A percentile compares a stretch with the other conserved stretches of the same genome.
phyloP scores from a whole-genome alignment of 805 yeast genomes.

The Lipomyces anomalus region DNA sequence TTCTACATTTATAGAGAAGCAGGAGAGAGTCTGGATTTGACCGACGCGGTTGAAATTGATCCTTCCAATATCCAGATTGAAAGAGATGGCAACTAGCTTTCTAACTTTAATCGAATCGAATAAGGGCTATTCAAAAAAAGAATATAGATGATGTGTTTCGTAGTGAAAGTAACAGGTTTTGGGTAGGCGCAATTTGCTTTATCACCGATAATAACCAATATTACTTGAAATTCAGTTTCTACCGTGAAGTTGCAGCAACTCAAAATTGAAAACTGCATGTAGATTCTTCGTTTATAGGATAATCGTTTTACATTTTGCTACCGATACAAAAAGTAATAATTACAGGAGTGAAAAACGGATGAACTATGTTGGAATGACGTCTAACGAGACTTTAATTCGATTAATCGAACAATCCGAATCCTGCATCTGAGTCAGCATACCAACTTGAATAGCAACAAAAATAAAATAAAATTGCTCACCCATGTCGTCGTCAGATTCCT shows the following conservation, averaged over 20 bases:
- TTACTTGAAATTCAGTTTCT: too few species aligned
- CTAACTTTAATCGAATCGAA: slow-evolving; percentile 3
- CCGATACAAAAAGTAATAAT: background rate
- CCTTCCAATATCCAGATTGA: slow-evolving; percentile 22
- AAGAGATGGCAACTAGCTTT: slow-evolving; percentile 5
- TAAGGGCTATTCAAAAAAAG: background rate
- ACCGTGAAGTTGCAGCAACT: too few species aligned
- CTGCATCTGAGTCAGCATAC: slow-evolving; percentile 17
- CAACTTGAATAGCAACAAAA: too few species aligned
- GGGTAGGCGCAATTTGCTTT: too few species aligned
- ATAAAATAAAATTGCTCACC: too few species aligned
- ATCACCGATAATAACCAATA: too few species aligned
- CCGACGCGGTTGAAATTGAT: slow-evolving; percentile 10
- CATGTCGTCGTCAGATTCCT: slow-evolving; percentile 51
- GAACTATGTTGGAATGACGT: background rate
- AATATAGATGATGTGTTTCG: background rate
- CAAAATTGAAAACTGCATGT: too few species aligned
- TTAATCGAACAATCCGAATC: slow-evolving; percentile 65
- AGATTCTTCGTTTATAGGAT: too few species aligned
- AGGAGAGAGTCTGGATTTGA: background rate
- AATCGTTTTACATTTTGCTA: background rate
- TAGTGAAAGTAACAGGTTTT: too few species aligned
- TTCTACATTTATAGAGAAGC: slow-evolving; percentile 53
- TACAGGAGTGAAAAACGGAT: background rate
- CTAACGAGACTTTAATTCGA: slow-evolving; percentile 5